Conservation (phyloP, 495 filamentous ascomycete species). For the Penicillium roqueforti region DNA sequence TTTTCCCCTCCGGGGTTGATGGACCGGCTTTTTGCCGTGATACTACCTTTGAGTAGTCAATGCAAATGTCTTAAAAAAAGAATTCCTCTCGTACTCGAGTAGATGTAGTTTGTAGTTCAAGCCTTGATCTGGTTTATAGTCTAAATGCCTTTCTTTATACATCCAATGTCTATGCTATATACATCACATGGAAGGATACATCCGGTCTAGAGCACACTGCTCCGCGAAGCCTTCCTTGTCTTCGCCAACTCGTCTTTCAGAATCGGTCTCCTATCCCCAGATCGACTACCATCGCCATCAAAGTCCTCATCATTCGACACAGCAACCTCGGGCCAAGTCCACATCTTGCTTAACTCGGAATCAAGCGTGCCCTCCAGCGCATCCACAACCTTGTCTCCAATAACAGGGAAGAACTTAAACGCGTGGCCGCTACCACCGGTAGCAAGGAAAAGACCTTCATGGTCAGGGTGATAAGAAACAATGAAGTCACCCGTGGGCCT, state of each 20-base stretch:
- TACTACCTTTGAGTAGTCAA: conserved; percentile 17
- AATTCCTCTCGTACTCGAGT: not conserved
- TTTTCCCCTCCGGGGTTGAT: conserved; percentile 8
- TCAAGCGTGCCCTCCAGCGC: conserved; percentile 56
- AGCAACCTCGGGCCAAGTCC: conserved; percentile 56
- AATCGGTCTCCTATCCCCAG: conserved; percentile 25
- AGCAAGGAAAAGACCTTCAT: conserved; percentile 67
- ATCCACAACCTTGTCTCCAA: conserved; percentile 74
- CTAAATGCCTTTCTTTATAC: not conserved
- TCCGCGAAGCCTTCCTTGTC: conserved; percentile 25
- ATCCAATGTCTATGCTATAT: not conserved
- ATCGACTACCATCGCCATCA: conserved; percentile 51
- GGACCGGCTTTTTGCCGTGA: conserved; percentile 16
- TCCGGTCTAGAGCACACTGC: conserved; percentile 26
- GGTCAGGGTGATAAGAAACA: conserved; percentile 67
- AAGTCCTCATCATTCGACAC: conserved; percentile 27
- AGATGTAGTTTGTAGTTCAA: not conserved
- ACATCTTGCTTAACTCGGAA: conserved; percentile 56
- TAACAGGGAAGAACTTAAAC: conserved; percentile 84
- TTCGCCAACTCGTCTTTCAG: conserved; percentile 42
- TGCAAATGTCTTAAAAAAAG: conserved; percentile 13
- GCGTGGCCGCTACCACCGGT: conserved; percentile 84
- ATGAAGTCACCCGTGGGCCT: conserved; percentile 72
- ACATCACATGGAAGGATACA: not conserved
- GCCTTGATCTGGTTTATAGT: not conserved